Evolutionary conservation across 2,329 filamentous ascomycete genomes (phyloP), one percentile per base, ranked within the genome.

Genomic region (Arthrobotrys sphaeroides): DNA sequence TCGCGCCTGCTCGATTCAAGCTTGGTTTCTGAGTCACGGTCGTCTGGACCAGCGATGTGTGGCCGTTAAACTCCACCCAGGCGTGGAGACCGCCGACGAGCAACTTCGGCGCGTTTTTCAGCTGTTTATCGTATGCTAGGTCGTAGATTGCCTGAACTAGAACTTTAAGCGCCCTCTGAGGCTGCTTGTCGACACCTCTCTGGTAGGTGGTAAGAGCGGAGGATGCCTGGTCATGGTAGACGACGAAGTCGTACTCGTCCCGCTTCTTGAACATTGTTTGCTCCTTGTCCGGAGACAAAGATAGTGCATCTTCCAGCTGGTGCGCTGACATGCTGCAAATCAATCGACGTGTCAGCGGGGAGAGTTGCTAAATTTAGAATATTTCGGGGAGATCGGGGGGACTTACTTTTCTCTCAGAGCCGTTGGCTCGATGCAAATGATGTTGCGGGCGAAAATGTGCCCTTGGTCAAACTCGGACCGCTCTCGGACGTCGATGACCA

Each of bases 361-460:
- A n/a, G n/a, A 38, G 16, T 47, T 5, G 6, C 9, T 31, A 3
- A 26, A 20, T 10, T 20, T 18, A 5, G 5, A 31, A 22, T 0
- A 18, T 43, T 53, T 81, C 79, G 51, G 85, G 83, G 1, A 84
- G 84, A 10, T 84, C 6, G 2, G 24, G 84, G 43, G 85, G 80
- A 87, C 88, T 13, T 88, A 90, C 78, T 88, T 90, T 47, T 90
- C 87, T 65, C 91, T 88, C 53, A 93, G 82, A 7, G 90, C 87
- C 47, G 96, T 87, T 22, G 94, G 93, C 80, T 99, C 95, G 74
- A 99, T 88, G 82, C 95, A 99, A 47, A 99, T 92, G 40, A 93
- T 91, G 4, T 88, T 90, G 67, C 90, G 90, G 4, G 91, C 89
- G 84, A 91, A 91, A 77, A 99, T 93, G 81, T 99, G 95, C 0